Conservation (phyloP, 2,329 filamentous ascomycete genomes). For the Fusarium sulawesiense region DNA sequence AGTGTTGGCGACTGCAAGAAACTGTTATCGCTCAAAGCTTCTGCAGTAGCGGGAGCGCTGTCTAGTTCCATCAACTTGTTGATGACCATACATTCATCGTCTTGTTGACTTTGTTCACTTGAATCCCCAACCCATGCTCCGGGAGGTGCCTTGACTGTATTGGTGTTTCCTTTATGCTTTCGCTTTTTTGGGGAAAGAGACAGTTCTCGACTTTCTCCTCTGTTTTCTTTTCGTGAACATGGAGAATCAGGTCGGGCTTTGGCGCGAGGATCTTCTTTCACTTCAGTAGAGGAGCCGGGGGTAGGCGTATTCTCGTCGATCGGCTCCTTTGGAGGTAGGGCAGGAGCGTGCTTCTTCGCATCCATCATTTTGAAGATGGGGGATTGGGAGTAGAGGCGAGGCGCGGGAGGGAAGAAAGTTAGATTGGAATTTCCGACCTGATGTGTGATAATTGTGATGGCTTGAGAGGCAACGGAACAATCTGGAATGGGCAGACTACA, state of each 20-base stretch:
- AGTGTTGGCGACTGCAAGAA: constrained; percentile 18
- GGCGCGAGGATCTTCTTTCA: neutral
- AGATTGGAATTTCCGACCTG: neutral
- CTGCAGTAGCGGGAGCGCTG: neutral
- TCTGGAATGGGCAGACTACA: neutral
- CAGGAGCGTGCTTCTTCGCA: constrained; percentile 18
- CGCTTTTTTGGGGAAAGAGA: constrained; percentile 32
- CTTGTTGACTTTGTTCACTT: constrained; percentile 6
- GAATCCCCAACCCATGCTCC: constrained; percentile 3
- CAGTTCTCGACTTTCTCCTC: constrained; percentile 12
- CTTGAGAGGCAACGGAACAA: neutral
- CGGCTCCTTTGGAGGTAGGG: constrained; percentile 31
- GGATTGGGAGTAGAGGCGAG: neutral
- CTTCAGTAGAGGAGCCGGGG: neutral
- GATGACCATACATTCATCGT: constrained; percentile 1
- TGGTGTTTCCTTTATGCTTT: constrained; percentile 17
- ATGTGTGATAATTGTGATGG: neutral
- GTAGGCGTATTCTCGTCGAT: constrained; percentile 3
- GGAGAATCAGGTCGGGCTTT: neutral
- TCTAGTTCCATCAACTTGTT: constrained; percentile 27
- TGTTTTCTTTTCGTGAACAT: constrained; percentile 9
- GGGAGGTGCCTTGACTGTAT: constrained; percentile 7
- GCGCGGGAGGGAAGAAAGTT: neutral
- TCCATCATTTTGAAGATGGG: constrained; percentile 20
- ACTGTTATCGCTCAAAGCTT: constrained; percentile 14